phyloP scores from a whole-genome alignment of 495 filamentous ascomycete genomes.

The Pyrenula aspistea region DNA sequence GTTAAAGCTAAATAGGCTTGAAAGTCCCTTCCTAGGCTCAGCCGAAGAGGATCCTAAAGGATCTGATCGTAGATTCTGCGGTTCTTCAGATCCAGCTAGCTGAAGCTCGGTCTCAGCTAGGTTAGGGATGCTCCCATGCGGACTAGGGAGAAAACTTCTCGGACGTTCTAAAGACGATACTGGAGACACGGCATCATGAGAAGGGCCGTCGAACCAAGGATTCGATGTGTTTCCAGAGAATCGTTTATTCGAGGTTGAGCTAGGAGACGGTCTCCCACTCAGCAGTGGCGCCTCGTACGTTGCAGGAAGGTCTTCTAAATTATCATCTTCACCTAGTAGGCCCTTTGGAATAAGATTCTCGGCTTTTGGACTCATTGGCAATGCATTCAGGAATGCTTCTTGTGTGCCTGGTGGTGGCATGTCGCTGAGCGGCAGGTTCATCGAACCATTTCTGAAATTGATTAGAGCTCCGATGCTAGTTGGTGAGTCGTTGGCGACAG shows the following conservation, averaged over 20 bases:
- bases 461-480: constrained; percentile 6
- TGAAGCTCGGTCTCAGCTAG: constrained; percentile 28
- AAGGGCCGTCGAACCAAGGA: constrained; percentile 21
- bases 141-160: constrained; percentile 55
- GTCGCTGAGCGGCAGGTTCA: constrained; percentile 17
- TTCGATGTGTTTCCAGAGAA: constrained; percentile 25
- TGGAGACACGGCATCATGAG: constrained; percentile 56
- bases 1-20: constrained; percentile 54
- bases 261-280: neutral
- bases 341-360: constrained; percentile 67
- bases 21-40: constrained; percentile 39
- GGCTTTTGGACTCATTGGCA: constrained; percentile 73
- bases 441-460: constrained; percentile 27
- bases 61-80: constrained; percentile 7
- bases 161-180: constrained; percentile 52
- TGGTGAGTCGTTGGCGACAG: constrained; percentile 33
- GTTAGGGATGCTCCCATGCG: constrained; percentile 47
- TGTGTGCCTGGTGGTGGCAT: constrained; percentile 24
- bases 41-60: constrained; percentile 31
- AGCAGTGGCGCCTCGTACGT: constrained; percentile 2
- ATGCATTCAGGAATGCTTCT: constrained; percentile 23
- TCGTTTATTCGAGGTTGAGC: constrained; percentile 11
- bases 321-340: constrained; percentile 65
- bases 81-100: constrained; percentile 18
- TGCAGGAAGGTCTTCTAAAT: constrained; percentile 37